phyloP scores from a whole-genome alignment of 1,284 basidiomycete species.

The Tremellales sp. region DNA sequence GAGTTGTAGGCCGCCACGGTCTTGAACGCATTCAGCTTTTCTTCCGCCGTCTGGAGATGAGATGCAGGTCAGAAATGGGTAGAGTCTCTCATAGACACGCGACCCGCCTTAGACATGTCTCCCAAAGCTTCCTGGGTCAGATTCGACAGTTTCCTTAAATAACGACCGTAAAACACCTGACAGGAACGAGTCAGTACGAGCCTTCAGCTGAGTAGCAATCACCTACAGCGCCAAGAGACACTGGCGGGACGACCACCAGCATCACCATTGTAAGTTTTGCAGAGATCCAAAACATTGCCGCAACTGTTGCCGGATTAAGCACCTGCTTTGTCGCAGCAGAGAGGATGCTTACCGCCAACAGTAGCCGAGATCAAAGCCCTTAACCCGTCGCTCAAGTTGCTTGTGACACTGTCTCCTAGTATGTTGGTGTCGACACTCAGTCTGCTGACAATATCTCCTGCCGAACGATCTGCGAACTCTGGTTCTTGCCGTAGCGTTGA shows the following conservation, averaged over 20 bases:
- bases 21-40: slow-evolving; percentile 85
- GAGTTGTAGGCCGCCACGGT: slow-evolving; percentile 89
- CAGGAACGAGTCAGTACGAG: slow-evolving; percentile 1
- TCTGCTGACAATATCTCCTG: slow-evolving; percentile 89
- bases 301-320: slow-evolving; percentile 57
- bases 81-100: too few species aligned
- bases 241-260: slow-evolving; percentile 90
- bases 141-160: slow-evolving; percentile 86
- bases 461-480: slow-evolving; percentile 85
- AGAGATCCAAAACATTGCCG: slow-evolving; percentile 94
- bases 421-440: slow-evolving; percentile 90
- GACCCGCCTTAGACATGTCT: slow-evolving; percentile 77
- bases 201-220: not conserved
- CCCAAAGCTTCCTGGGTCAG: slow-evolving; percentile 90
- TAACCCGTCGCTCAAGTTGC: slow-evolving; percentile 86
- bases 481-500: slow-evolving; percentile 84
- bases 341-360: slow-evolving; percentile 61
- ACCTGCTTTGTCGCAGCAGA: not conserved
- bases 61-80: not conserved
- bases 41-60: slow-evolving; percentile 64
- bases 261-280: slow-evolving; percentile 85
- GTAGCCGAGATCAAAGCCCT: slow-evolving; percentile 82
- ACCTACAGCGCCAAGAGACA: slow-evolving; percentile 86
- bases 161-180: slow-evolving; percentile 90
- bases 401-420: slow-evolving; percentile 89